These are phyloP conservation scores for Saxophila tyrrhenica DNA, from an alignment of 495 filamentous ascomycete genomes.

Conservation along the genomic window DNA sequence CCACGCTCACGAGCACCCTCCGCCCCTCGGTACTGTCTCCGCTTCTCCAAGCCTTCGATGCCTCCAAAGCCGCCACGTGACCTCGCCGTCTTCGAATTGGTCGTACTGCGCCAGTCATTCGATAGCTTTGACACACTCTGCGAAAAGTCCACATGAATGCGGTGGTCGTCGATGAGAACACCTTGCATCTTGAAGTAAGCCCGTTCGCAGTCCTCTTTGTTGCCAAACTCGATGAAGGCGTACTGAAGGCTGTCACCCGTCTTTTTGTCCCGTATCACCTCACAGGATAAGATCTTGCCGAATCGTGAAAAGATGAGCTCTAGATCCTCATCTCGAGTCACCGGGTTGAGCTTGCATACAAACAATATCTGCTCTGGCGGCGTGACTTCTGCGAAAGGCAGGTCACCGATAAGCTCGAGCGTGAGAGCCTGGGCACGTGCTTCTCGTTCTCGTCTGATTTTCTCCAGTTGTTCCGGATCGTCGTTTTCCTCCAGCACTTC, in stretches of 20 bases:
- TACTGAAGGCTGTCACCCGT: slow-evolving; percentile 95
- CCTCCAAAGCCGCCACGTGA: slow-evolving; percentile 80
- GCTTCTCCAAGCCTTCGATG: slow-evolving; percentile 73
- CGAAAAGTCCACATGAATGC: slow-evolving; percentile 97
- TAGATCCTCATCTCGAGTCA: slow-evolving; percentile 90
- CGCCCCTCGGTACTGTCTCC: slow-evolving; percentile 74
- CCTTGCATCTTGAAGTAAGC: slow-evolving; percentile 98
- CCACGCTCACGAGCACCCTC: slow-evolving; percentile 34
- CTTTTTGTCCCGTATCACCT: slow-evolving; percentile 88
- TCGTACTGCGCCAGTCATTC: slow-evolving; percentile 79
- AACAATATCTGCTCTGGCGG: slow-evolving; percentile 96
- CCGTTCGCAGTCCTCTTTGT: slow-evolving; percentile 83
- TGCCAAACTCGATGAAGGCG: slow-evolving; percentile 93
- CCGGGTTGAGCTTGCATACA: slow-evolving; percentile 96
- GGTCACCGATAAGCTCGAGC: slow-evolving; percentile 93
- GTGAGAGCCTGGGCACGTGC: slow-evolving; percentile 90
- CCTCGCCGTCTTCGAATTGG: slow-evolving; percentile 65
- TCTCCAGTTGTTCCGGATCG: slow-evolving; percentile 69
- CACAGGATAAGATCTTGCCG: slow-evolving; percentile 87
- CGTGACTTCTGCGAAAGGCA: slow-evolving; percentile 96
- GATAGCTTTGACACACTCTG: slow-evolving; percentile 86
- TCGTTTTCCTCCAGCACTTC: slow-evolving; percentile 66
- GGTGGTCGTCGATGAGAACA: slow-evolving; percentile 91
- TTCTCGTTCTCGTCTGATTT: slow-evolving; percentile 73
- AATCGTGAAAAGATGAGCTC: slow-evolving; percentile 95